Evolutionary conservation across 2,329 filamentous ascomycete genomes (phyloP), one percentile per base, ranked within the genome.

Genomic region (Harringtonia aguacate): DNA sequence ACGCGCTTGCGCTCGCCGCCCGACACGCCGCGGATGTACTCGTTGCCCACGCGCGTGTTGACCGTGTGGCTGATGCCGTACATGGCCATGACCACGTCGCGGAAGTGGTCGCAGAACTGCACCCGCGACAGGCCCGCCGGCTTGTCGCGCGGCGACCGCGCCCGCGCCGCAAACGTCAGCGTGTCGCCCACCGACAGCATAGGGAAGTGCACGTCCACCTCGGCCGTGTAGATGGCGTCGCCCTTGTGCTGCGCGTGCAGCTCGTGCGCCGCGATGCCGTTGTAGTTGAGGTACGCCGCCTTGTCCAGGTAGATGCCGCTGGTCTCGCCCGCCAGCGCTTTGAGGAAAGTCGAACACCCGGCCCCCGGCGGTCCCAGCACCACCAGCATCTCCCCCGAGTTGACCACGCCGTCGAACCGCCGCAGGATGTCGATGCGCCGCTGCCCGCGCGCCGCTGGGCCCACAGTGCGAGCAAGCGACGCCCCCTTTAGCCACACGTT

Each of bases 211-310:
- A 84, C 80, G 58, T 92, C 86, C 29, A 86, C 81, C 60, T 90
- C 86, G 46, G 84, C 84, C 0, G 84, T 89, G 63, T 90, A 92
- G 58, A 92, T 89, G 48, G 84, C 84, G 62, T 92, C 86, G 51
- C 86, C 86, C 22, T 83, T 79, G 64, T 90, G 88, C 48, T 76
- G 69, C 15, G 74, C 76, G 62, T 84, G 77, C 83, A 92, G 89
- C 57, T 86, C 75, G 56, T 84, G 65, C 45, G 83, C 72, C 6
- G 75, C 68, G 55, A 86, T 72, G 51, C 80, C 82, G 58, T 90
- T 82, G 56, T 92, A 94, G 63, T 92, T 89, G 56, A 94, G 77
- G 49, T 85, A 77, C 0, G 83, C 80, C 8, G 68, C 65, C 3
- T 81, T 64, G 36, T 86, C 83, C 13, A 92, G 69, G 53, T 75